A percentile compares a stretch with the other conserved stretches of the same genome.
phyloP scores from a whole-genome alignment of 305 asterid species.

The Salvia sclarea region DNA sequence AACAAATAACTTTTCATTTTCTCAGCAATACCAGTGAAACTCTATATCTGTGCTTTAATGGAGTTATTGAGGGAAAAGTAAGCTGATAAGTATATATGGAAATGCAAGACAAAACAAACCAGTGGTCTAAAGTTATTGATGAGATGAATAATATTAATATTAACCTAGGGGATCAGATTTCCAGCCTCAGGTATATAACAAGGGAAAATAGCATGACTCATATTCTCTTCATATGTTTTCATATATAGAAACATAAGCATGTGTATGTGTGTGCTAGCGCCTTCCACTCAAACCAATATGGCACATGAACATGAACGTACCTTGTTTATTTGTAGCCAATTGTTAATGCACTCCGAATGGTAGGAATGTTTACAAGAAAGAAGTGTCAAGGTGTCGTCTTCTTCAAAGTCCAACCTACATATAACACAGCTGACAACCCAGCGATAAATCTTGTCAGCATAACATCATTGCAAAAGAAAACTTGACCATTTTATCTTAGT shows the following conservation, averaged over 20 bases:
- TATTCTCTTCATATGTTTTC: neutral
- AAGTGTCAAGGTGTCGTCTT: slow-evolving; percentile 72
- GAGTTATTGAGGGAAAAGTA: neutral
- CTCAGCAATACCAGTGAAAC: neutral
- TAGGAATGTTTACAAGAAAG: slow-evolving; percentile 85
- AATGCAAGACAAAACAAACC: neutral
- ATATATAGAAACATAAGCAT: neutral
- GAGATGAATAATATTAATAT: neutral
- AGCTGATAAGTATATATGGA: neutral
- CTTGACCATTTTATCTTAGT: no score
- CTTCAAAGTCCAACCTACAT: slow-evolving; percentile 92
- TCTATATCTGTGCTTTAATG: neutral
- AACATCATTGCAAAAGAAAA: neutral
- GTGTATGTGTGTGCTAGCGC: neutral
- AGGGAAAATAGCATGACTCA: neutral
- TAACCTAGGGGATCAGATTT: neutral
- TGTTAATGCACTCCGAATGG: slow-evolving; percentile 83
- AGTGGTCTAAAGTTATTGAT: neutral
- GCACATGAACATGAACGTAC: slow-evolving; percentile 36
- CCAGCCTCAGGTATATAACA: neutral
- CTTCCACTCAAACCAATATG: neutral
- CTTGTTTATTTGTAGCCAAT: slow-evolving; percentile 88
- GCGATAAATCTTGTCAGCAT: slow-evolving; percentile 24
- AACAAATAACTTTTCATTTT: neutral
- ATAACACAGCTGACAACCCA: slow-evolving; percentile 48